These are phyloP conservation scores for Gloeopeniophorella convolvens DNA, from an alignment of 768 basidiomycete genomes.

Conservation along the genomic window DNA sequence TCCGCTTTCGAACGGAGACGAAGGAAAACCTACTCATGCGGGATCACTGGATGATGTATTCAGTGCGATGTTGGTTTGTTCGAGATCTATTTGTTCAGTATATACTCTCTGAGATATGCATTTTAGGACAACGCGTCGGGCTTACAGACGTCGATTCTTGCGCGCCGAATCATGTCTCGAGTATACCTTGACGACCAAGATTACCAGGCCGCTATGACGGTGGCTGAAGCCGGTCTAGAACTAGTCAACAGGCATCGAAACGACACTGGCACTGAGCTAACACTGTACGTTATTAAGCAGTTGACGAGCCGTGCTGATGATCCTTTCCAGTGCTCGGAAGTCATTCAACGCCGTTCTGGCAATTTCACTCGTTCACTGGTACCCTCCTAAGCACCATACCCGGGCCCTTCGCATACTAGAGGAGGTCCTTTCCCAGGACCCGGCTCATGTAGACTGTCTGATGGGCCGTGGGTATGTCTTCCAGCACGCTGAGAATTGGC, in stretches of 20 bases:
- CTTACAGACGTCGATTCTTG: slow-evolving; percentile 48
- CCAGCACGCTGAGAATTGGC: slow-evolving; percentile 58
- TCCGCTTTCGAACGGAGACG: slow-evolving; percentile 39
- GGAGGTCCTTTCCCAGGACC: slow-evolving; percentile 57
- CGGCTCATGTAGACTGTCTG: slow-evolving; percentile 56
- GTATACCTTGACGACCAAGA: slow-evolving; percentile 66
- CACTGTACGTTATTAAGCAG: slow-evolving; percentile 33
- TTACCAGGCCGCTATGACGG: slow-evolving; percentile 63
- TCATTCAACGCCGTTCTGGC: slow-evolving; percentile 69
- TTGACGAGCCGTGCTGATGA: background rate
- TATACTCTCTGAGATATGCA: background rate
- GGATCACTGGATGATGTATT: slow-evolving; percentile 43
- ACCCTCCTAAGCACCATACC: slow-evolving; percentile 83
- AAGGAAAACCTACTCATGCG: slow-evolving; percentile 21
- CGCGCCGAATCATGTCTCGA: slow-evolving; percentile 57
- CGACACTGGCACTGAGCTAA: slow-evolving; percentile 49
- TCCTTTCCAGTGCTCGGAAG: slow-evolving; percentile 45
- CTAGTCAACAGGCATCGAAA: slow-evolving; percentile 47
- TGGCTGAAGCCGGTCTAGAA: slow-evolving; percentile 64
- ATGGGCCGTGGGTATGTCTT: slow-evolving; percentile 73
- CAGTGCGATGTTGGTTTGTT: slow-evolving; percentile 56
- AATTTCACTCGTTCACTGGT: slow-evolving; percentile 75
- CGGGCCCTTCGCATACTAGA: slow-evolving; percentile 72
- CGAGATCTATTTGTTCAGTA: background rate
- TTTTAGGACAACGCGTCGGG: slow-evolving; percentile 3